Evolutionary conservation across 306 rosid genomes (phyloP), one percentile per base, ranked within the genome.

Genomic region (Acacia confusa): DNA sequence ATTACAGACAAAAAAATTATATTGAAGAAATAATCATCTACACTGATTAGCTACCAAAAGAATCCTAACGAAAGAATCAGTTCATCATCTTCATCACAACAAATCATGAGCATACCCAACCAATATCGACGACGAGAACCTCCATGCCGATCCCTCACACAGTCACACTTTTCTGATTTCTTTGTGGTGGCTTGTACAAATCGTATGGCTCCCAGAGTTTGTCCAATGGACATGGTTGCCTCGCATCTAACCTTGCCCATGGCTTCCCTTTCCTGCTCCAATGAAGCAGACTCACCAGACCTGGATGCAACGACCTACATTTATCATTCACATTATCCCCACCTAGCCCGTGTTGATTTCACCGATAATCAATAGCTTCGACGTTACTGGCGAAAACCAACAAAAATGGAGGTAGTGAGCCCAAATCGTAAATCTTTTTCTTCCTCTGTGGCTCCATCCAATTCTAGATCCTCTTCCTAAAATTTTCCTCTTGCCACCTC

Each of bases 191-290:
- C 52, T 78, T 90, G 74, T 75, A 90, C 0, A 95, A 90, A 89
- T 95, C 99, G 78, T 95, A 95, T 14, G 99, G 99, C 87, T 90
- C 90, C 99, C 99, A 95, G 3, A 95, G 89, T 4, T 82, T 76
- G 75, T 95, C 99, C 41, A 95, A 73, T 0, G 94, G 92, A 71
- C 99, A 95, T 12, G 99, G 89, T 9, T 88, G 84, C 32, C 85
- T 84, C 9, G 79, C 84, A 12, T 95, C 99, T 4, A 95, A 88
- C 77, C 99, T 88, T 2, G 88, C 99, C 99, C 99, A 95, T 0
- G 99, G 99, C 80, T 95, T 95, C 50, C 99, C 99, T 40, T 95
- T 95, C 3, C 99, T 98, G 36, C 98, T 93, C 99, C 99, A 95
- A 82, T 95, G 99, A 6, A 95, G 85, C 65, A 95, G 78, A 43